These are phyloP conservation scores for Ophiostoma sp. DNA, from an alignment of 2,329 filamentous ascomycete species.

Conservation along the genomic window DNA sequence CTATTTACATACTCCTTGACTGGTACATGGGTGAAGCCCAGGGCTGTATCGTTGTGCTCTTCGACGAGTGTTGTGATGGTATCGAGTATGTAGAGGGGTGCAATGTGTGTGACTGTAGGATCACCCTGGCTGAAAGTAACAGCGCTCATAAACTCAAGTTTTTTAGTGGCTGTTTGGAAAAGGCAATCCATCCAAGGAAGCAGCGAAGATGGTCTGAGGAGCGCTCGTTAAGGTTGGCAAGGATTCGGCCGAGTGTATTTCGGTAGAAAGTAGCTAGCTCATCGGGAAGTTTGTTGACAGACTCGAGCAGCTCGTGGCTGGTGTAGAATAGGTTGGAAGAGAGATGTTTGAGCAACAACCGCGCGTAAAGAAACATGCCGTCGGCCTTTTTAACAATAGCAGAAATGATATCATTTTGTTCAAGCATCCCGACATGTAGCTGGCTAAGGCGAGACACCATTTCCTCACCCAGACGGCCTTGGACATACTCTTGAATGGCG, in stretches of 20 bases:
- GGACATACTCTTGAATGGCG: background rate
- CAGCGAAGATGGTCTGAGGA: constrained; percentile 36
- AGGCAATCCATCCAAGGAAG: constrained; percentile 42
- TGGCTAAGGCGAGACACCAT: background rate
- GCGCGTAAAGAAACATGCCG: background rate
- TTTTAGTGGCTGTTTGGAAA: constrained; percentile 39
- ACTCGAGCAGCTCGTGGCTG: background rate
- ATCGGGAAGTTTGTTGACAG: background rate
- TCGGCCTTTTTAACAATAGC: background rate
- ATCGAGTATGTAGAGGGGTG: background rate
- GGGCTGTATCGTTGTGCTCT: background rate
- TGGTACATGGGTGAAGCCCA: background rate
- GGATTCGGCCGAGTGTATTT: background rate
- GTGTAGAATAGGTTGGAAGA: constrained; percentile 1
- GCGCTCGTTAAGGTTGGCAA: background rate
- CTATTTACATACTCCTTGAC: background rate
- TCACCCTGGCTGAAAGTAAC: constrained; percentile 20
- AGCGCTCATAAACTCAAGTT: constrained; percentile 39
- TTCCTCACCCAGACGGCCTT: background rate
- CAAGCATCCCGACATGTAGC: background rate
- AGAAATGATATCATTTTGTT: background rate
- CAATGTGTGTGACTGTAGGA: background rate
- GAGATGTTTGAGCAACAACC: background rate
- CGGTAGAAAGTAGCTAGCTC: background rate
- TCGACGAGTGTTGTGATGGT: background rate